Evolutionary conservation across 805 yeast species (phyloP), one percentile per base, ranked within the genome.

Genomic region (Monosporozyma aquatica): DNA sequence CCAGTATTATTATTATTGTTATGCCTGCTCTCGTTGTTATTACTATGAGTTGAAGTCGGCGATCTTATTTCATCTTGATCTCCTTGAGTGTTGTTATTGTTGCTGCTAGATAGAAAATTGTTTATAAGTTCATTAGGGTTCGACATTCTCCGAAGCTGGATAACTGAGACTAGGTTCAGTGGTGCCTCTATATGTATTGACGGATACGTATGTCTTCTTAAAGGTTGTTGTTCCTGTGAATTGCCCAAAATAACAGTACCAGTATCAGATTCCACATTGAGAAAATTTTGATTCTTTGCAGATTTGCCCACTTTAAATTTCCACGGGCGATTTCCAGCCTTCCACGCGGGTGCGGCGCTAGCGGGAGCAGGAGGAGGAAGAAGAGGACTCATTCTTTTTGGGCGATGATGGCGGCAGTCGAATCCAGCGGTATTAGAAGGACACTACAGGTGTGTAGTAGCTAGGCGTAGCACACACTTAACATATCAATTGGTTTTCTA

Each of bases 51-150:
- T n/a, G n/a, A n/a, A n/a, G 30, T 10, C 3, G 29, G 14, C 14
- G 21, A 14, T 6, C 9, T 23, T 23, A 23, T 6, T 9, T 23
- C 25, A 23, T 23, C 25, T 6, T 6, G 25, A 14, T 38, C 14
- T 5, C 14, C 32, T 11, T 17, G 22, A 18, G 18, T 37, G 14
- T 25, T 17, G 15, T 35, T 35, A 18, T 29, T 29, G 9, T 29
- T 29, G 9, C 15, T 29, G 22, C 22, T 22, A 17, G 39, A 20
- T 11, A 37, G 17, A 18, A 37, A 37, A 6, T 26, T 22, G 25
- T 37, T 37, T 18, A 37, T 37, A 27, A 37, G 20, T 14, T 37
- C 39, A n/a, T 37, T 37, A 5, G 17, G 24, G 18, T 26, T 26
- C 3, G 39, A 11, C 39, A 37, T 37, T 4, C 14, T 37, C 18